Evolutionary conservation across 306 rosid species (phyloP), one percentile per base, ranked within the genome.

Genomic region (Acacia confusa): DNA sequence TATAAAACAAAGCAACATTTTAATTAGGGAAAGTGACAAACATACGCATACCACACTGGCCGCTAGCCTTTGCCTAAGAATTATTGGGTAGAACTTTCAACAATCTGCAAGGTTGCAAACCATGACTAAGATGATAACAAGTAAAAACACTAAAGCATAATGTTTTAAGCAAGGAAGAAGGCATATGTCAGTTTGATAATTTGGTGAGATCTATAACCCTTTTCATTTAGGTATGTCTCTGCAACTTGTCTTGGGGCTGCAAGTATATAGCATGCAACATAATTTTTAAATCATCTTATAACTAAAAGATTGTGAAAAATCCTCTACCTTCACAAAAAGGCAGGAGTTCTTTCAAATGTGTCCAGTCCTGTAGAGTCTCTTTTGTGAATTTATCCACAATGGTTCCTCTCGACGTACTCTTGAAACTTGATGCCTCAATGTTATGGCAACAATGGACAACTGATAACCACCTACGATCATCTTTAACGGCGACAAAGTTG

Each of bases 211-310:
- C 97, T 85, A 57, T 96, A 94, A 87, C 98, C 92, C 86, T 89
- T 92, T 65, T 92, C 98, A 41, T 94, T 94, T 80, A 94, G 88
- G 58, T 60, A 81, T 58, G 98, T 94, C 88, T 94, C 98, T 79
- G 96, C 98, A 63, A 94, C 91, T 86, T 87, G 95, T 76, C 98
- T 89, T 82, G 92, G 98, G 28, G 98, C 98, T 94, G 94, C 89
- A 88, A 86, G 52, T 72, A 72, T 65, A 82, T 25, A 74, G 45
- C 50, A 16, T 50, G 74, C 47, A 80, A 77, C 58, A 14, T 80
- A 70, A 64, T 61, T 44, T 28, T 34, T 63, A 82, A 77, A 71
- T 44, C 78, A 82, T 72, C 82, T 58, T 48, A 16, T 60, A 79
- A 27, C 50, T 67, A 65, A 67, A 73, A 77, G 4, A 27, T 43